Evolutionary conservation across 352 stramenopile genomes (phyloP).

Genomic region (Pythium brachiatum): DNA sequence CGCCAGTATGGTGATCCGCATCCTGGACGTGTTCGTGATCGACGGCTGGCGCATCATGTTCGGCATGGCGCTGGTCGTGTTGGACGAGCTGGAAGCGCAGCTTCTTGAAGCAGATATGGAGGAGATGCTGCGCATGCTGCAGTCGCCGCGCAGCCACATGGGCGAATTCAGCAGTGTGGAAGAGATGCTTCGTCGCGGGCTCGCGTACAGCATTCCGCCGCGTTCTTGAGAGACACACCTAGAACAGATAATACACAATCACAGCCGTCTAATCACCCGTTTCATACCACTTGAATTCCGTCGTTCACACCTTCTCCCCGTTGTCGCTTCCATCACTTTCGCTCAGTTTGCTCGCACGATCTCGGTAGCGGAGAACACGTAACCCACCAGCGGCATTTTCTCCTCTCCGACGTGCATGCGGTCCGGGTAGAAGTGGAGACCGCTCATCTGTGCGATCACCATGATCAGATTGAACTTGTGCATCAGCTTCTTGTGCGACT

Average conservation of each 20-base stretch:
- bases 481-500: neutral
- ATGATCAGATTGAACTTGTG: neutral
- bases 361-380: neutral
- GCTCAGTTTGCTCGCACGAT: neutral
- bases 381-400: neutral
- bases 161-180: slow-evolving; percentile 8
- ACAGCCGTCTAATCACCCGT: no score
- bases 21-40: slow-evolving; percentile 81
- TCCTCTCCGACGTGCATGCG: neutral
- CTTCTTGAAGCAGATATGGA: slow-evolving; percentile 64
- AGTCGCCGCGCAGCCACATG: slow-evolving; percentile 56
- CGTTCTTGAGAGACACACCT: neutral
- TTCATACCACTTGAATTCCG: no score
- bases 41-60: slow-evolving; percentile 81
- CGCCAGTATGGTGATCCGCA: slow-evolving; percentile 53
- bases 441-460: neutral
- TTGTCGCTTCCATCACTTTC: neutral
- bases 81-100: slow-evolving; percentile 61
- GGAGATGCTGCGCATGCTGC: slow-evolving; percentile 60
- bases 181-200: slow-evolving; percentile 16
- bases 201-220: slow-evolving; percentile 12
- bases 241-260: neutral
- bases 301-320: no score
- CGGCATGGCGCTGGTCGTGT: slow-evolving; percentile 72
- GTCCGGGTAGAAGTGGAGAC: neutral